phyloP scores from a whole-genome alignment of 2,329 filamentous ascomycete genomes.

The Fusarium euwallaceae region DNA sequence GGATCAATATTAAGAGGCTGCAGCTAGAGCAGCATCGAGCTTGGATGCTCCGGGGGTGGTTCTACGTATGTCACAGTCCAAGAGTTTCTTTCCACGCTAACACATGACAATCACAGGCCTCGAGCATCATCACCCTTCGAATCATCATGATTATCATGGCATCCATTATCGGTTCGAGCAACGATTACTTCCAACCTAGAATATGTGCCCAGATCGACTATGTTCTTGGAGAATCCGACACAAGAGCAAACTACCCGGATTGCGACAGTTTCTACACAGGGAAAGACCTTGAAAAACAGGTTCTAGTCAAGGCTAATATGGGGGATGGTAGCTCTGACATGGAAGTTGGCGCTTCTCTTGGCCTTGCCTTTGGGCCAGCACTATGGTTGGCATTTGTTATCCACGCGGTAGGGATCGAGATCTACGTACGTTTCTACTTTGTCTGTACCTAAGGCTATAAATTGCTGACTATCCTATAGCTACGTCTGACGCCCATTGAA shows the following conservation, averaged over 20 bases:
- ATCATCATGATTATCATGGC: constrained; percentile 2
- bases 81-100: not conserved
- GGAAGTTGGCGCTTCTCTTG: not conserved
- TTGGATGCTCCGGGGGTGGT: constrained; percentile 1
- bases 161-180: not conserved
- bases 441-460: too few relatives aligned
- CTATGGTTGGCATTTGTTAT: not conserved
- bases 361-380: not conserved
- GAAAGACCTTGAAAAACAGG: not conserved
- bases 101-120: not conserved
- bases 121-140: constrained; percentile 1
- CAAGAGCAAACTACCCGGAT: not conserved
- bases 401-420: not conserved
- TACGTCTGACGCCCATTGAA: not conserved
- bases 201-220: constrained; percentile 1
- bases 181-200: not conserved
- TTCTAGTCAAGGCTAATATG: not conserved
- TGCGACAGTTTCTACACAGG: not conserved
- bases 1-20: not conserved
- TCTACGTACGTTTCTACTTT: not conserved
- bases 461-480: not conserved
- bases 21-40: not conserved
- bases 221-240: not conserved
- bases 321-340: not conserved
- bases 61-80: not conserved